Evolutionary conservation across 192 early-diverging fungal genomes (phyloP), one percentile per base, ranked within the genome.

Genomic region (Cladochytrium replicatum): DNA sequence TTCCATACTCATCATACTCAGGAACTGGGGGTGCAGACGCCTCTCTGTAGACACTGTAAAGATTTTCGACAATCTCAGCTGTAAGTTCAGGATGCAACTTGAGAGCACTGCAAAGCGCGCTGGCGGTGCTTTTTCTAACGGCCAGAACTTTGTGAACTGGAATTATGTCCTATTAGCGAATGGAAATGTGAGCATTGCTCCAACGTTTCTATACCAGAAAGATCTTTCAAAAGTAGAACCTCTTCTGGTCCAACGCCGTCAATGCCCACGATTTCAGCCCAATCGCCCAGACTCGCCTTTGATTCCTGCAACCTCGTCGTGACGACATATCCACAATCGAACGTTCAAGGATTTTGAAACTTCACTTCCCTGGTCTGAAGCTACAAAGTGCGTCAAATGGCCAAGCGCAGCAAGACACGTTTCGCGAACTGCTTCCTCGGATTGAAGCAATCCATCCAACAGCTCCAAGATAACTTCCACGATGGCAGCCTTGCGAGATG

Each of bases 1-100:
- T 83, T 32, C 91, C 93, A 52, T 73, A 93, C 41, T 83, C 81
- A 57, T 99, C 91, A 46, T 86, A 91, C 53, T 92, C 84, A 6
- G 92, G 92, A 22, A 77, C 77, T 15, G 91, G 74, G 8, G 87
- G 68, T 30, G 73, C 61, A 31, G 81, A 71, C 78, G 78, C 61
- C 32, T 77, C 71, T 24, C 56, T 54, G 55, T 88, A 88, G 3
- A 67, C 31, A 3, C 45, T 45, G 58, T 80, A 88, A 25, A 91
- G 76, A 6, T 69, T 34, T 15, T 58, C 44, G 30, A 88, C 46
- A 0, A 74, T 82, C n/a, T 60, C 57, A 17, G 39, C 28, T 9
- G 75, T 58, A 25, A 66, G 61, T 8, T 81, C 74, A 2, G 67
- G 75, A 23, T 79, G 71, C 1, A 62, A 28, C 52, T 64, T 52